Percentiles rank a stretch among this genome's conserved stretches.
phyloP scores from a whole-genome alignment of 2,329 filamentous ascomycete species.

The Bipolaris gigantea region DNA sequence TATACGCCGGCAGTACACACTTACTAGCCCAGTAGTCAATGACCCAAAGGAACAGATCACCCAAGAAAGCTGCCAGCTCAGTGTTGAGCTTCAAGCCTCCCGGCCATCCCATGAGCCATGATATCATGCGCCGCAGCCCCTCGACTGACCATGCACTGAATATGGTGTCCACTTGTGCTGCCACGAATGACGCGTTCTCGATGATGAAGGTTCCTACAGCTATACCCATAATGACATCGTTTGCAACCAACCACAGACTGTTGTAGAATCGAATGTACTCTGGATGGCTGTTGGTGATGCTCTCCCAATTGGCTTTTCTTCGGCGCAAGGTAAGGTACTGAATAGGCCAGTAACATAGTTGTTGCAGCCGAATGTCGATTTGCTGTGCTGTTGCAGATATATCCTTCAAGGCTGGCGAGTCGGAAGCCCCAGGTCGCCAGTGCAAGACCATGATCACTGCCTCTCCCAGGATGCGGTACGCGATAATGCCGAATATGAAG shows the following conservation, averaged over 20 bases:
- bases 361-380: slow-evolving; percentile 92
- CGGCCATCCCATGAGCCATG: slow-evolving; percentile 87
- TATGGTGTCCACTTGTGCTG: slow-evolving; percentile 73
- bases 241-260: slow-evolving; percentile 95
- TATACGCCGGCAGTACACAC: slow-evolving; percentile 24
- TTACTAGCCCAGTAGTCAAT: slow-evolving; percentile 95
- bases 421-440: slow-evolving; percentile 72
- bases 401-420: slow-evolving; percentile 86
- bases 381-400: slow-evolving; percentile 96
- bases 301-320: slow-evolving; percentile 90
- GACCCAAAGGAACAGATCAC: slow-evolving; percentile 95
- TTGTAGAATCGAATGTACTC: slow-evolving; percentile 99
- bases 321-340: slow-evolving; percentile 91
- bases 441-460: slow-evolving; percentile 77
- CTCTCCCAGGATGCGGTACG: slow-evolving; percentile 80
- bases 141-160: slow-evolving; percentile 83
- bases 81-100: slow-evolving; percentile 94
- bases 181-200: slow-evolving; percentile 86
- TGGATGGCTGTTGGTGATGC: slow-evolving; percentile 89
- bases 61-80: slow-evolving; percentile 89
- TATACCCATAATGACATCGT: slow-evolving; percentile 98
- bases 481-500: slow-evolving; percentile 78
- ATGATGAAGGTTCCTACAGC: slow-evolving; percentile 96
- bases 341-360: slow-evolving; percentile 99
- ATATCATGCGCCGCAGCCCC: slow-evolving; percentile 83